A percentile compares a stretch with the other conserved stretches of the same genome.
Evolutionary conservation across 768 basidiomycete genomes (phyloP).

Genomic region (Atractiella rhizophila): DNA sequence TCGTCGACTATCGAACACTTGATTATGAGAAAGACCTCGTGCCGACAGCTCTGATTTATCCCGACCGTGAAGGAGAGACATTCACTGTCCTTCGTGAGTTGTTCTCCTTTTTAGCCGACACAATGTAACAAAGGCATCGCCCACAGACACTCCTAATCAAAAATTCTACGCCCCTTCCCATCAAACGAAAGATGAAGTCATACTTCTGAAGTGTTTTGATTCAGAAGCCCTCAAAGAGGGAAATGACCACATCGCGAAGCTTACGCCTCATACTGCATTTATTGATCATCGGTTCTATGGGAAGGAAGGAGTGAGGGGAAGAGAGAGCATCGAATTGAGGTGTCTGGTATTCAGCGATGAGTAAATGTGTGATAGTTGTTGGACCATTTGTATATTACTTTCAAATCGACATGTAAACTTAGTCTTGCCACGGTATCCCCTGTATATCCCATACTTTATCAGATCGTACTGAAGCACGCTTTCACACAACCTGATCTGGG

Average conservation of each 20-base stretch:
- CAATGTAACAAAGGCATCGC: too few relatives aligned
- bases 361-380: too few relatives aligned
- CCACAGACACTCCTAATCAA: background rate
- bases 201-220: conserved; percentile 9
- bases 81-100: background rate
- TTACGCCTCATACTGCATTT: conserved; percentile 7
- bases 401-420: too few relatives aligned
- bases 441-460: too few relatives aligned
- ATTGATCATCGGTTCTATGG: conserved; percentile 1
- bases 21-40: conserved; percentile 4
- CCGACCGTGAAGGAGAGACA: conserved; percentile 4
- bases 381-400: too few relatives aligned
- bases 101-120: too few relatives aligned
- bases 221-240: background rate
- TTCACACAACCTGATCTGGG: too few relatives aligned
- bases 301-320: conserved; percentile 2
- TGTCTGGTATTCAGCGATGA: conserved; percentile 1
- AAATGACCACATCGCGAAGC: conserved; percentile 1
- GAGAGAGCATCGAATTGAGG: conserved; percentile 7
- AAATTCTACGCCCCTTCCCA: conserved; percentile 3
- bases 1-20: conserved; percentile 5
- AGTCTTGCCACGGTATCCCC: too few relatives aligned
- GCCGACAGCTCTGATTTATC: conserved; percentile 3
- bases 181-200: conserved; percentile 5
- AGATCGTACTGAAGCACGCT: too few relatives aligned